Percentiles rank a stretch among this genome's conserved stretches.
Conservation (phyloP, 495 filamentous ascomycete genomes). For the Letharia columbiana region DNA sequence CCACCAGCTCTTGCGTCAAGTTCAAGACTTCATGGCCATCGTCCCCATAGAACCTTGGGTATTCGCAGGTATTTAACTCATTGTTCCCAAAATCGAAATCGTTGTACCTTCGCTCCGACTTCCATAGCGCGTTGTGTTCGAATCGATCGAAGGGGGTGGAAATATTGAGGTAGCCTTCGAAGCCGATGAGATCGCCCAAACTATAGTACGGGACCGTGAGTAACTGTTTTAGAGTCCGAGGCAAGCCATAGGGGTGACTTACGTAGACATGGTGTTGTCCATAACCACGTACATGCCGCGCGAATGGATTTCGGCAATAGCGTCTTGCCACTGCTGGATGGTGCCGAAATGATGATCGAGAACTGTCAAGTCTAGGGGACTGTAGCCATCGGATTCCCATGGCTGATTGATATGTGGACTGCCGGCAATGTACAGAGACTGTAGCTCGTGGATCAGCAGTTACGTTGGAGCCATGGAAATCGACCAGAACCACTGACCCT, state of each 20-base stretch:
- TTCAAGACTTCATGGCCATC: slow-evolving; percentile 44
- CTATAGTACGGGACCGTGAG: slow-evolving; percentile 6
- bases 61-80: slow-evolving; percentile 51
- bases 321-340: slow-evolving; percentile 54
- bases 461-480: slow-evolving; percentile 1
- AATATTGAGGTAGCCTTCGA: slow-evolving; percentile 55
- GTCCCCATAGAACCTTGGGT: slow-evolving; percentile 60
- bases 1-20: slow-evolving; percentile 37
- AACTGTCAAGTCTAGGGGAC: slow-evolving; percentile 60
- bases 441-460: slow-evolving; percentile 9
- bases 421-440: slow-evolving; percentile 63
- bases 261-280: slow-evolving; percentile 65
- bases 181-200: slow-evolving; percentile 62
- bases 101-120: slow-evolving; percentile 47
- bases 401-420: slow-evolving; percentile 62
- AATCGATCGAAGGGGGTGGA: slow-evolving; percentile 51
- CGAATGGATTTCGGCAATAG: slow-evolving; percentile 55
- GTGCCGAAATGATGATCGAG: slow-evolving; percentile 62
- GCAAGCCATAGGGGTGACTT: slow-evolving; percentile 27
- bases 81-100: slow-evolving; percentile 56
- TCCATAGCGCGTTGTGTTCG: slow-evolving; percentile 54
- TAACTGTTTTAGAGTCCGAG: background rate
- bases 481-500: slow-evolving; percentile 38
- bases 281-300: slow-evolving; percentile 64
- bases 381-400: slow-evolving; percentile 61